Conservation (phyloP, 768 basidiomycete genomes). For the Boletus reticuloceps region DNA sequence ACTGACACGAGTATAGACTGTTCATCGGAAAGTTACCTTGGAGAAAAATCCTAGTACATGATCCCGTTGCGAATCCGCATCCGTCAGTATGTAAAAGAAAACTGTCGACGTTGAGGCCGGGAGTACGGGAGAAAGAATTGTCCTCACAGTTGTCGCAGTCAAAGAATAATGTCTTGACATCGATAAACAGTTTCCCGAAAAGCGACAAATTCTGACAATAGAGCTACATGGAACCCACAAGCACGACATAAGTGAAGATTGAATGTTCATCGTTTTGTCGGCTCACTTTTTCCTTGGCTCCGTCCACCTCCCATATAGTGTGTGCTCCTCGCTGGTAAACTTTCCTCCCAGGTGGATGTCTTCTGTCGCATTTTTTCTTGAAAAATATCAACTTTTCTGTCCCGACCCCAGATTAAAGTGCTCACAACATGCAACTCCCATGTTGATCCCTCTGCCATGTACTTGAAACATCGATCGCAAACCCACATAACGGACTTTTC, state of each 20-base stretch:
- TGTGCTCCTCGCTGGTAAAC: slow-evolving; percentile 90
- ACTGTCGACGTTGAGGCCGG: slow-evolving; percentile 37
- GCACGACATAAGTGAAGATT: not conserved
- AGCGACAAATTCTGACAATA: slow-evolving; percentile 96
- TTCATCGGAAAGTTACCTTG: slow-evolving; percentile 39
- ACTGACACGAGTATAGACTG: not conserved
- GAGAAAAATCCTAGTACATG: slow-evolving; percentile 77
- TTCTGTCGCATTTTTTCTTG: slow-evolving; percentile 65
- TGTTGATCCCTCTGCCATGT: slow-evolving; percentile 71
- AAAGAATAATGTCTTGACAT: slow-evolving; percentile 93
- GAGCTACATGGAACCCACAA: slow-evolving; percentile 47
- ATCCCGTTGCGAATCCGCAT: slow-evolving; percentile 74
- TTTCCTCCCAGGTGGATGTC: slow-evolving; percentile 80
- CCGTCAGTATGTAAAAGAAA: slow-evolving; percentile 90
- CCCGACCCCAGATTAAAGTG: not conserved
- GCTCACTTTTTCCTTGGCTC: slow-evolving; percentile 74
- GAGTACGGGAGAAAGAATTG: not conserved
- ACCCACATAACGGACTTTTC: slow-evolving; percentile 70
- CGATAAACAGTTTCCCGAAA: slow-evolving; percentile 98
- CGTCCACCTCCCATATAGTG: slow-evolving; percentile 95
- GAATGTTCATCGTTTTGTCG: not conserved
- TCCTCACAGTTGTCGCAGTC: slow-evolving; percentile 80
- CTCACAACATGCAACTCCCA: slow-evolving; percentile 73
- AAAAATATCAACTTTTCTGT: slow-evolving; percentile 10
- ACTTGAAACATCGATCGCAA: slow-evolving; percentile 96